Evolutionary conservation across 164 flowering plant genomes (phyloP).

Genomic region (Piper betle): DNA sequence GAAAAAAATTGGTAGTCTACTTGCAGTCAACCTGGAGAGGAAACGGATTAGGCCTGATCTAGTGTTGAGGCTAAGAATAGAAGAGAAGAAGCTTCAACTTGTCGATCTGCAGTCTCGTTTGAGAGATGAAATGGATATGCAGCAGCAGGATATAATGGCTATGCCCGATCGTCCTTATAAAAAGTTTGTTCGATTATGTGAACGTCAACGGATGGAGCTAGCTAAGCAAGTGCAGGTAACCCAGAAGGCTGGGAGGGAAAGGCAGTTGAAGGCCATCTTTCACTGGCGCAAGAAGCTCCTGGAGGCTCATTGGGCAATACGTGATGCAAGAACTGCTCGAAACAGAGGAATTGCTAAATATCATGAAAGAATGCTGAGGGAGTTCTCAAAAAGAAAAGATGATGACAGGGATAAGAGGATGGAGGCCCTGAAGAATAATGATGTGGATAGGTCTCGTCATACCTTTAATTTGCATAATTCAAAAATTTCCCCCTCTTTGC

Average conservation of each 20-base stretch:
- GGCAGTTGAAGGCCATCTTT: constrained; percentile 78
- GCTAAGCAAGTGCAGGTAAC: constrained; percentile 77
- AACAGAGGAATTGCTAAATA: constrained; percentile 97
- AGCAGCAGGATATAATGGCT: constrained; percentile 93
- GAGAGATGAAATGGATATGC: constrained; percentile 88
- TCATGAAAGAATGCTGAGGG: constrained; percentile 93
- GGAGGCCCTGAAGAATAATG: constrained; percentile 99
- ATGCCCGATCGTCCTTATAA: constrained; percentile 96
- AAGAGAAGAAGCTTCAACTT: constrained; percentile 77
- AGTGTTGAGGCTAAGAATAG: constrained; percentile 78
- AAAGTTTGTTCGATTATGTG: constrained; percentile 86
- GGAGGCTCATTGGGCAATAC: constrained; percentile 94
- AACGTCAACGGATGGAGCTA: constrained; percentile 86
- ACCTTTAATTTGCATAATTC: not conserved
- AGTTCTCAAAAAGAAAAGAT: constrained; percentile 92
- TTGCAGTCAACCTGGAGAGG: constrained; percentile 83
- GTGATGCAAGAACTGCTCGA: constrained; percentile 97
- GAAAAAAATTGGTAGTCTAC: constrained; percentile 60
- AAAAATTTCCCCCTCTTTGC: too few species aligned
- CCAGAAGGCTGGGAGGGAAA: constrained; percentile 79
- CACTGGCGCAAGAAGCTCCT: constrained; percentile 98
- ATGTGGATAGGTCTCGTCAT: constrained; percentile 66
- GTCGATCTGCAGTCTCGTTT: constrained; percentile 71
- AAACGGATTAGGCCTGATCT: constrained; percentile 96
- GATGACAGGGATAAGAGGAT: constrained; percentile 84